Conservation (phyloP, 345 rosid species). For the Isatis tinctoria region DNA sequence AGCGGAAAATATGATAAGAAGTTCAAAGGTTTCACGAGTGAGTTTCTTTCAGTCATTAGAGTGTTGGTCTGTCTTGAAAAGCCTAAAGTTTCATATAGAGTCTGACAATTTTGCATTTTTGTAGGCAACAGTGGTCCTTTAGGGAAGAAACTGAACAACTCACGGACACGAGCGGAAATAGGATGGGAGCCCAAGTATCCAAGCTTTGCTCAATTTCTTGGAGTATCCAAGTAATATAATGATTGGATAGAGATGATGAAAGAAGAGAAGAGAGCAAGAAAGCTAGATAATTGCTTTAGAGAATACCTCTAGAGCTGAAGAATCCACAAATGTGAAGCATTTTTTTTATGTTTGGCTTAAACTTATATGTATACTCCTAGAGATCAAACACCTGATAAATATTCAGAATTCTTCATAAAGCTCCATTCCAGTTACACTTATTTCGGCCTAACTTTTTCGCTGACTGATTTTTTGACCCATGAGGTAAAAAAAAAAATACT, state of each 20-base stretch:
- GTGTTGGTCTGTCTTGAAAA: not conserved
- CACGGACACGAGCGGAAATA: constrained; percentile 60
- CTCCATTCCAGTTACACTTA: not conserved
- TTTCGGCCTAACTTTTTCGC: not conserved
- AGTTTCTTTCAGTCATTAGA: constrained; percentile 14
- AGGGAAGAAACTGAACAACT: constrained; percentile 86
- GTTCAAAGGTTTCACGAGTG: constrained; percentile 77
- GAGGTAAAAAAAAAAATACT: not conserved
- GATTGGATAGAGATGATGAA: not conserved
- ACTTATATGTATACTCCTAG: too few relatives aligned
- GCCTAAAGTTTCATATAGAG: not conserved
- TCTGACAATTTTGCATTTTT: constrained; percentile 17
- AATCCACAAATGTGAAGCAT: not conserved
- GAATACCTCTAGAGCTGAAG: not conserved
- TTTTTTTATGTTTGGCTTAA: not conserved
- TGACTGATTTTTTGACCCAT: too few relatives aligned
- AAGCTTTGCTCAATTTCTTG: constrained; percentile 79
- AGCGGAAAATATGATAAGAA: constrained; percentile 69
- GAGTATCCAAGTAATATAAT: constrained; percentile 37
- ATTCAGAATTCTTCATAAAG: not conserved
- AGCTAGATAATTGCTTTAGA: not conserved
- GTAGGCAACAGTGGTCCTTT: constrained; percentile 80
- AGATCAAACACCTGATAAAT: not conserved
- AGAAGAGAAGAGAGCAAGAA: not conserved
- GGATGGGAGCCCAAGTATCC: constrained; percentile 91